phyloP scores from a whole-genome alignment of 2,329 filamentous ascomycete species.

The Drechslerella dactyloides region DNA sequence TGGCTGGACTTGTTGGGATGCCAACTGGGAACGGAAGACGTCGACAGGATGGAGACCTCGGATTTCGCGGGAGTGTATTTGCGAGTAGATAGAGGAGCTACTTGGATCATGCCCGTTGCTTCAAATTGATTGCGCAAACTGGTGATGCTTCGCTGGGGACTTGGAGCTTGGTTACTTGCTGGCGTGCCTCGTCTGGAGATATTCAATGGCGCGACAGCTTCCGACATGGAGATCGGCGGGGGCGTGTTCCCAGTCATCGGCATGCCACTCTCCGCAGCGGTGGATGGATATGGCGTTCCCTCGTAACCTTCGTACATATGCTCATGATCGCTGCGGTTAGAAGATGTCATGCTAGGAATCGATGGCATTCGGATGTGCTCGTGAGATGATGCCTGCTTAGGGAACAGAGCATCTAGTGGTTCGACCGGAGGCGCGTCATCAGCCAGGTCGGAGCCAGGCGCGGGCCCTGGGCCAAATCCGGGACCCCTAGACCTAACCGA shows the following conservation, averaged over 20 bases:
- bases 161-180: slow-evolving; percentile 21
- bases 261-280: slow-evolving; percentile 52
- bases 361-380: slow-evolving; percentile 44
- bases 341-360: slow-evolving; percentile 45
- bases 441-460: slow-evolving; percentile 46
- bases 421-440: slow-evolving; percentile 43
- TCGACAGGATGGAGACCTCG: slow-evolving; percentile 39
- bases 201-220: slow-evolving; percentile 36
- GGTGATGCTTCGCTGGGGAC: slow-evolving; percentile 33
- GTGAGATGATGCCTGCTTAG: slow-evolving; percentile 28
- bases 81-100: slow-evolving; percentile 26
- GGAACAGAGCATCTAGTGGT: slow-evolving; percentile 40
- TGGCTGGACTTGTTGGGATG: slow-evolving; percentile 46
- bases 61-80: slow-evolving; percentile 32
- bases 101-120: slow-evolving; percentile 27
- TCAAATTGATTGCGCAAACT: slow-evolving; percentile 48
- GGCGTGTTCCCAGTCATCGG: slow-evolving; percentile 53
- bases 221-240: slow-evolving; percentile 36
- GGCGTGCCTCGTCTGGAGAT: slow-evolving; percentile 45
- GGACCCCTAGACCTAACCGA: slow-evolving; percentile 36
- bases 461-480: slow-evolving; percentile 44
- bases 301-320: slow-evolving; percentile 26
- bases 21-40: slow-evolving; percentile 39
- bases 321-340: slow-evolving; percentile 45
- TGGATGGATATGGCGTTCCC: slow-evolving; percentile 53